Conservation (phyloP, 768 basidiomycete species). For the Collybia nuda region DNA sequence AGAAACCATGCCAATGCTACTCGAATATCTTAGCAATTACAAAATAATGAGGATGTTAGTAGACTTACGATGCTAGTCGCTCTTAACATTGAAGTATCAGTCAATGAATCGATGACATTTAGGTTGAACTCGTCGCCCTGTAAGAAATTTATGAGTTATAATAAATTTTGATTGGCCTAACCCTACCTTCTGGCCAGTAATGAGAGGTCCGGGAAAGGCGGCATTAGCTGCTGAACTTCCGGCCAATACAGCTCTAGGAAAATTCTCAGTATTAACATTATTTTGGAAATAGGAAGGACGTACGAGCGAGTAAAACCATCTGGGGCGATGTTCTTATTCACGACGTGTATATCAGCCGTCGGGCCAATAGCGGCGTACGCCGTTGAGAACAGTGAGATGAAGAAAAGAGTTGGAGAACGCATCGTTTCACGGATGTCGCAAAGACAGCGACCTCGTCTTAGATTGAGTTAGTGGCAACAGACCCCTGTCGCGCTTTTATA, state of each 20-base stretch:
- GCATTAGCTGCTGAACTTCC: constrained; percentile 13
- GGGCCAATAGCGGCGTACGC: constrained; percentile 6
- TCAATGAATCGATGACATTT: constrained; percentile 45
- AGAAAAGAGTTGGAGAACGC: no score
- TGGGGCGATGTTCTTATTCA: constrained; percentile 36
- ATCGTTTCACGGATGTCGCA: no score
- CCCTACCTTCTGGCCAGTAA: constrained; percentile 21
- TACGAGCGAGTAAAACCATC: constrained; percentile 39
- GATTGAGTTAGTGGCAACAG: no score
- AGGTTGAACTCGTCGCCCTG: constrained; percentile 37
- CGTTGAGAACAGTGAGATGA: neutral
- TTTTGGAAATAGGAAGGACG: constrained; percentile 5
- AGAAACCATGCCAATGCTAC: constrained; percentile 56
- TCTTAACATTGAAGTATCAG: constrained; percentile 30
- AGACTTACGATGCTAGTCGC: constrained; percentile 30
- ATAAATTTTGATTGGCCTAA: no score
- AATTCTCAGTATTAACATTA: neutral
- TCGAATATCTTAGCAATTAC: neutral
- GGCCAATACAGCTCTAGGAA: constrained; percentile 22
- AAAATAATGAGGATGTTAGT: neutral
- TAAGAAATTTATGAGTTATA: neutral
- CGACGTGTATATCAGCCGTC: constrained; percentile 25
- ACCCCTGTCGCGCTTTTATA: no score
- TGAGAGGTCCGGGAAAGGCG: constrained; percentile 23
- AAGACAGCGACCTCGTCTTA: no score